Conservation (phyloP, 257 asterid genomes). For the Craterostigma plantagineum region DNA sequence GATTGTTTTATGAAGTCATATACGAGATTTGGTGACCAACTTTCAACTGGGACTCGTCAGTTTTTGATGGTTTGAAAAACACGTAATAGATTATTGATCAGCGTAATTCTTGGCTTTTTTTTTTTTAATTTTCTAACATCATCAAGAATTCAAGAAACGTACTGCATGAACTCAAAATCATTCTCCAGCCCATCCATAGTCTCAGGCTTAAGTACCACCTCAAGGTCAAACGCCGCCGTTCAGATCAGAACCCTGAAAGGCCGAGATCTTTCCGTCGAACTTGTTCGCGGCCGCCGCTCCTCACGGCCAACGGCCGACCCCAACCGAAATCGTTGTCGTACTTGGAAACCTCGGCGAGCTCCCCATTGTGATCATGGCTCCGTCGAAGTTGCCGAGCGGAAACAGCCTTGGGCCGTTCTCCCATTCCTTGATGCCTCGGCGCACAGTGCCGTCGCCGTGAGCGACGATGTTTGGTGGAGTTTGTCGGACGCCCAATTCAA, state of each 20-base stretch:
- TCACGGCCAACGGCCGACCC: neutral
- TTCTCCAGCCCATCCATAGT: neutral
- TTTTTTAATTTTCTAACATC: too few relatives aligned
- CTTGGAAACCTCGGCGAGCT: constrained; percentile 36
- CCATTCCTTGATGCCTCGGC: constrained; percentile 20
- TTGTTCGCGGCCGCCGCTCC: constrained; percentile 2
- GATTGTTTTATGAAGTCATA: too few relatives aligned
- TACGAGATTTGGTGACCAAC: too few relatives aligned
- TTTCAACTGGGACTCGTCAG: too few relatives aligned
- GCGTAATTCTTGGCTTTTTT: too few relatives aligned
- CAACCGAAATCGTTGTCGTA: constrained; percentile 22
- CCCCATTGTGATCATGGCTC: constrained; percentile 37
- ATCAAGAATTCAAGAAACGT: neutral
- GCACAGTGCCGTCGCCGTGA: constrained; percentile 25
- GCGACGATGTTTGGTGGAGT: constrained; percentile 29
- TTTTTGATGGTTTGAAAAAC: too few relatives aligned
- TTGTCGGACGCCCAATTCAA: constrained; percentile 35
- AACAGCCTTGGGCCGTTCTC: constrained; percentile 38
- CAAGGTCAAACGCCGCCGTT: neutral
- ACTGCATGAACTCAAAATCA: neutral
- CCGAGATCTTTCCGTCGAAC: constrained; percentile 1
- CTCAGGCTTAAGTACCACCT: neutral
- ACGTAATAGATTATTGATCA: too few relatives aligned
- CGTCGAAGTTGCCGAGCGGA: constrained; percentile 42
- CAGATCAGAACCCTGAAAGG: neutral